Evolutionary conservation across 345 rosid species (phyloP), one percentile per base, ranked within the genome.

Genomic region (Combretum micranthum): DNA sequence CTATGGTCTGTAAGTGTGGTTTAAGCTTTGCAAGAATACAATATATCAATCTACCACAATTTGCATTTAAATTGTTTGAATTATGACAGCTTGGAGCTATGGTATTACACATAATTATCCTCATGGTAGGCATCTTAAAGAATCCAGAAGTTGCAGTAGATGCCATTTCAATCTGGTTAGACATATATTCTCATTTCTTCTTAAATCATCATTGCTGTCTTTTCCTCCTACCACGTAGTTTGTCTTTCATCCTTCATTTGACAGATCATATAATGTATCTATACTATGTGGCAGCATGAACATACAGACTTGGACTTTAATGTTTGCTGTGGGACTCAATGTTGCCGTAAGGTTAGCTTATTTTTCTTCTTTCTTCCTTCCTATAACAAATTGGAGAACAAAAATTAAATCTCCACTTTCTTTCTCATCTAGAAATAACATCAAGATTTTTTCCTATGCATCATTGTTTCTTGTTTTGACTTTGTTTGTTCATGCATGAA

Each of bases 91-190:
- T 79, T 90, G 67, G 96, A 90, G 56, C 48, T 83, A 0, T 90
- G 97, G 97, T 87, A 85, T 59, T 87, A 72, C 59, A 79, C 75
- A 89, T 83, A 14, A 22, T 90, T 13, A 79, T 90, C 55, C 75
- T 90, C 21, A 78, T 87, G 20, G 97, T 94, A n/a, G 88, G 96
- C 44, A 83, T 81, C 55, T 58, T 90, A 4, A 81, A 87, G 76
- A 58, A 85, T 53, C 90, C 97, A 13, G 83, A 87, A 62, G 53
- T 83, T 22, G 71, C 96, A 0, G 90, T 90, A 2, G 96, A 79
- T 44, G 90, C 89, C 13, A 61, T 90, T 63, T 83, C 97, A 8
- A 80, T 90, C 4, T 90, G 97, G 97, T 90, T 39, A 75, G 72
- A 23, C 13, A 2, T 21, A 32, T 32, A 32, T 4, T 18, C n/a